These are phyloP conservation scores for Mortierella hygrophila DNA, from an alignment of 192 early-diverging fungal species.

Conservation along the genomic window DNA sequence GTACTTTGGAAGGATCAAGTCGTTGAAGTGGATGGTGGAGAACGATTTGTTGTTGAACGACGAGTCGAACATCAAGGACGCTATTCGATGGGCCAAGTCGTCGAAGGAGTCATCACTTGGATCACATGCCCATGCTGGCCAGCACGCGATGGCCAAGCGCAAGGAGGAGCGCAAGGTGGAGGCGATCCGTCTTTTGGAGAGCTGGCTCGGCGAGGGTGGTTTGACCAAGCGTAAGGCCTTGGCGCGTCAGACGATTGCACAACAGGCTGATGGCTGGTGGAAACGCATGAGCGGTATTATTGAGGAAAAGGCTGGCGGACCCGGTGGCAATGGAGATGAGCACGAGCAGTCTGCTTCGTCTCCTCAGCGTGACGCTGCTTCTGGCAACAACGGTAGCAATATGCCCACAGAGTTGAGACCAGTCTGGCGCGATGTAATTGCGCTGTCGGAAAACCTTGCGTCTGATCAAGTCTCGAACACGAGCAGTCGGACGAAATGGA, in stretches of 20 bases:
- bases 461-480: slow-evolving; percentile 25
- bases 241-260: slow-evolving; percentile 12
- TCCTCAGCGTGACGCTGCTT: background rate
- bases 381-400: background rate
- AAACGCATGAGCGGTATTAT: slow-evolving; percentile 51
- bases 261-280: slow-evolving; percentile 39
- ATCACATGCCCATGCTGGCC: slow-evolving; percentile 7
- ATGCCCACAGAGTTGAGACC: slow-evolving; percentile 37
- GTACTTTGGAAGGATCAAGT: slow-evolving; percentile 42
- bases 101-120: slow-evolving; percentile 7
- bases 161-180: slow-evolving; percentile 51
- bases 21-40: slow-evolving; percentile 52
- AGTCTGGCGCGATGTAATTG: slow-evolving; percentile 31
- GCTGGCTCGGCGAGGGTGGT: slow-evolving; percentile 41
- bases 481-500: slow-evolving; percentile 33
- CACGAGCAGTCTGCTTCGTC: background rate
- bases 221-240: slow-evolving; percentile 38
- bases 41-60: slow-evolving; percentile 49
- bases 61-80: slow-evolving; percentile 47
- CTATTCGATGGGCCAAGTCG: slow-evolving; percentile 49
- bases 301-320: slow-evolving; percentile 19
- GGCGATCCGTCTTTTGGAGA: slow-evolving; percentile 40
- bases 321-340: background rate
- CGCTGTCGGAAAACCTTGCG: slow-evolving; percentile 19
- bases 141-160: slow-evolving; percentile 13